A percentile compares a stretch with the other conserved stretches of the same genome.
Evolutionary conservation across 331 rosid species (phyloP).

Genomic region (Malus hybrid): DNA sequence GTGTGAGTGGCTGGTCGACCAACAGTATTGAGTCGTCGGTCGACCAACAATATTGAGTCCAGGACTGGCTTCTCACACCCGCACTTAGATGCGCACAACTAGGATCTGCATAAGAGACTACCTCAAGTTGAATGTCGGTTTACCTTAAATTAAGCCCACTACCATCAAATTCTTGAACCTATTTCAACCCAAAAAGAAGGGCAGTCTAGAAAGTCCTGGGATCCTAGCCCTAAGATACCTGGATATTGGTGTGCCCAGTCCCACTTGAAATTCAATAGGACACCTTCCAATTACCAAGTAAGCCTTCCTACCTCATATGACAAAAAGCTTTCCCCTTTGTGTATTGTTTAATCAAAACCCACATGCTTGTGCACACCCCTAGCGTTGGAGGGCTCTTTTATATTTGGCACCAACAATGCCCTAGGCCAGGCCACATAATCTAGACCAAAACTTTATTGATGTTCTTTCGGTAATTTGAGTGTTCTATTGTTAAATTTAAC

Average conservation of each 20-base stretch:
- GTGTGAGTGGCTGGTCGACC: no score
- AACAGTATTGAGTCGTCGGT: no score
- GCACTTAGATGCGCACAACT: no score
- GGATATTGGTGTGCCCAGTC: neutral
- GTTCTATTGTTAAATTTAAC: no score
- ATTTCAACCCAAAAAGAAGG: neutral
- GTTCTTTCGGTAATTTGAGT: no score
- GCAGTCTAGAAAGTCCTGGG: neutral
- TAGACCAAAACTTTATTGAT: no score
- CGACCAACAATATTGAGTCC: no score
- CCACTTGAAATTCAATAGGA: neutral
- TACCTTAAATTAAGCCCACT: neutral
- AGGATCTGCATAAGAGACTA: no score
- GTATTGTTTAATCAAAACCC: neutral
- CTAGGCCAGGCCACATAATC: neutral
- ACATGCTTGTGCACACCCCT: neutral
- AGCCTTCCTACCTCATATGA: neutral
- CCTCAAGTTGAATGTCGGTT: neutral
- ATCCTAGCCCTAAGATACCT: neutral
- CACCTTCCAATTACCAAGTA: neutral
- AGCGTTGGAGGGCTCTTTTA: neutral
- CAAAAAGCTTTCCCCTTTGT: neutral
- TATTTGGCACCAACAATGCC: neutral
- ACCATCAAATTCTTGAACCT: neutral
- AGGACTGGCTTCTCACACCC: no score